These are phyloP conservation scores for Podospora pseudocomata DNA, from an alignment of 495 filamentous ascomycete genomes.

Conservation along the genomic window DNA sequence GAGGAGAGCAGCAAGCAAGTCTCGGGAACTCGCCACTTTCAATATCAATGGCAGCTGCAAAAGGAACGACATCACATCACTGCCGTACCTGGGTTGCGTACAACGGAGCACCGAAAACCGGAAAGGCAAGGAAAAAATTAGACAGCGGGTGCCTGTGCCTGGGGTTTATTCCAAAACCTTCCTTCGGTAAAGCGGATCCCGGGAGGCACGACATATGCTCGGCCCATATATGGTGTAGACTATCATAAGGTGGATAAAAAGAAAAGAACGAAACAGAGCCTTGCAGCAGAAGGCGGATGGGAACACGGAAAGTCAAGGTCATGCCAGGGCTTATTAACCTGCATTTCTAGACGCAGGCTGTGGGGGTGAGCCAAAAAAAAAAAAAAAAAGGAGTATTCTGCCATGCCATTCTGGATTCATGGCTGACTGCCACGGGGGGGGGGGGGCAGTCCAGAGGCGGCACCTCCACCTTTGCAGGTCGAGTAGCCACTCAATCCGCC, in stretches of 20 bases:
- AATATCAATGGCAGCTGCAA: not conserved
- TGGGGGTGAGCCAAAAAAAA: not conserved
- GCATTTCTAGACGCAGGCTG: slow-evolving; percentile 12
- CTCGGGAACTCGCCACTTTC: not conserved
- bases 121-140: not conserved
- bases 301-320: not conserved
- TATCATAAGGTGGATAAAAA: too few species aligned
- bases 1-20: not conserved
- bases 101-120: not conserved
- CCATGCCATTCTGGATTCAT: not conserved
- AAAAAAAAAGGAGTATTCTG: not conserved
- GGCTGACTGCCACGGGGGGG: slow-evolving; percentile 5
- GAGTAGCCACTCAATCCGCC: slow-evolving; percentile 4
- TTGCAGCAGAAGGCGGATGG: slow-evolving; percentile 7
- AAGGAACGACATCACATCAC: not conserved
- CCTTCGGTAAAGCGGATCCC: not conserved
- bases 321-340: slow-evolving; percentile 11
- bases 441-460: not conserved
- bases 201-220: not conserved
- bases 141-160: not conserved
- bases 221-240: not conserved
- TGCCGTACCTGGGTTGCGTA: not conserved
- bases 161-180: not conserved
- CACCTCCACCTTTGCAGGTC: not conserved
- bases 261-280: not conserved